A percentile compares a stretch with the other conserved stretches of the same genome.
Conservation (phyloP, 2,329 filamentous ascomycete genomes). For the Pseudopyrenochaeta lycopersici region DNA sequence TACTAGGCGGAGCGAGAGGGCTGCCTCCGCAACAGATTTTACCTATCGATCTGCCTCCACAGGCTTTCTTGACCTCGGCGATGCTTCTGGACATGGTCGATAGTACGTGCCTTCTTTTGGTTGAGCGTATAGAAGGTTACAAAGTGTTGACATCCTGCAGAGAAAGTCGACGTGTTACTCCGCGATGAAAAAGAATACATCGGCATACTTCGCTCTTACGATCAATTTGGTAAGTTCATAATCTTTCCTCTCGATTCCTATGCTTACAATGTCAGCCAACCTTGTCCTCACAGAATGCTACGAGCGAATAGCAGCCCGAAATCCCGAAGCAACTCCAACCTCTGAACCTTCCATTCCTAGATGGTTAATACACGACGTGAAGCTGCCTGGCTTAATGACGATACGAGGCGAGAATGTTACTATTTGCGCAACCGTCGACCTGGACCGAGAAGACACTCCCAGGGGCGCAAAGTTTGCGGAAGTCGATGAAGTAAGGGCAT, state of each 20-base stretch:
- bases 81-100: slow-evolving; percentile 96
- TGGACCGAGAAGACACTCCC: slow-evolving; percentile 92
- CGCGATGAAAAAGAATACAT: slow-evolving; percentile 94
- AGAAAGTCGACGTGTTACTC: slow-evolving; percentile 92
- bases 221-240: slow-evolving; percentile 82
- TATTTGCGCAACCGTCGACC: slow-evolving; percentile 92
- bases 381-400: slow-evolving; percentile 85
- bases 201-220: slow-evolving; percentile 92
- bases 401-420: slow-evolving; percentile 98
- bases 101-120: slow-evolving; percentile 65
- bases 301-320: slow-evolving; percentile 81
- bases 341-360: slow-evolving; percentile 33
- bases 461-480: slow-evolving; percentile 76
- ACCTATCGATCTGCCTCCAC: slow-evolving; percentile 70
- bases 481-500: slow-evolving; percentile 73
- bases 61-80: slow-evolving; percentile 98
- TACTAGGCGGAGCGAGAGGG: slow-evolving; percentile 39
- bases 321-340: slow-evolving; percentile 43
- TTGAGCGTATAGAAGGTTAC: slow-evolving; percentile 4
- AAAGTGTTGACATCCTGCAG: slow-evolving; percentile 58
- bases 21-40: slow-evolving; percentile 34
- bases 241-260: background rate
- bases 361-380: slow-evolving; percentile 82
- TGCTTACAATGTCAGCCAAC: slow-evolving; percentile 71
- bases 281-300: slow-evolving; percentile 92